A percentile compares a stretch with the other conserved stretches of the same genome.
Conservation (phyloP, 805 yeast species). For the Novakomyces olei region DNA sequence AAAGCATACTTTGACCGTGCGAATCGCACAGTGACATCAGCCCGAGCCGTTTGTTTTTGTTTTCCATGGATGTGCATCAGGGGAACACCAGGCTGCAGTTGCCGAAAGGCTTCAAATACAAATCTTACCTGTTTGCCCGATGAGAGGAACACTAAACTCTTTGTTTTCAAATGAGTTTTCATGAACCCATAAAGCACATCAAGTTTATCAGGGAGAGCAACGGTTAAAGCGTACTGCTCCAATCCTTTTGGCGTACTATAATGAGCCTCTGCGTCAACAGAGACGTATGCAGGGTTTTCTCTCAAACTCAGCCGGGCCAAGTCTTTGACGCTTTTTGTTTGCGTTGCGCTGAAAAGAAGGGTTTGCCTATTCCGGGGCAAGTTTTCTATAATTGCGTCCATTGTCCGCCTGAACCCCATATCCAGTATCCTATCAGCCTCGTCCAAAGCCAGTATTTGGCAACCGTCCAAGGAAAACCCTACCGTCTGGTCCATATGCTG, state of each 20-base stretch:
- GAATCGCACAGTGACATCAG: conserved; percentile 62
- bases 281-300: conserved; percentile 38
- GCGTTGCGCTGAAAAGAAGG: conserved; percentile 68
- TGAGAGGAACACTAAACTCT: conserved; percentile 63
- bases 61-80: conserved; percentile 70
- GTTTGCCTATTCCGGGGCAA: conserved; percentile 70
- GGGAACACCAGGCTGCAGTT: conserved; percentile 66
- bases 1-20: conserved; percentile 61
- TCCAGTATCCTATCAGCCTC: conserved; percentile 86
- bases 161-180: conserved; percentile 57
- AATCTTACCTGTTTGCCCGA: conserved; percentile 82
- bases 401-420: conserved; percentile 71
- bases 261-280: conserved; percentile 21
- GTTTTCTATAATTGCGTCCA: conserved; percentile 59
- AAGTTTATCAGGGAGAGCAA: conserved; percentile 57
- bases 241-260: conserved; percentile 57
- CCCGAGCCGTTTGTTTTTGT: conserved; percentile 71
- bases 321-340: conserved; percentile 59
- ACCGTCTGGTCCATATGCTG: conserved; percentile 84
- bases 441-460: conserved; percentile 33
- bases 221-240: conserved; percentile 59
- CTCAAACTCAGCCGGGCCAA: conserved; percentile 59
- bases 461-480: conserved; percentile 56
- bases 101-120: conserved; percentile 67
- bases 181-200: conserved; percentile 72